Evolutionary conservation across 495 filamentous ascomycete species (phyloP).

Genomic region (Annulohypoxylon maeteangense): DNA sequence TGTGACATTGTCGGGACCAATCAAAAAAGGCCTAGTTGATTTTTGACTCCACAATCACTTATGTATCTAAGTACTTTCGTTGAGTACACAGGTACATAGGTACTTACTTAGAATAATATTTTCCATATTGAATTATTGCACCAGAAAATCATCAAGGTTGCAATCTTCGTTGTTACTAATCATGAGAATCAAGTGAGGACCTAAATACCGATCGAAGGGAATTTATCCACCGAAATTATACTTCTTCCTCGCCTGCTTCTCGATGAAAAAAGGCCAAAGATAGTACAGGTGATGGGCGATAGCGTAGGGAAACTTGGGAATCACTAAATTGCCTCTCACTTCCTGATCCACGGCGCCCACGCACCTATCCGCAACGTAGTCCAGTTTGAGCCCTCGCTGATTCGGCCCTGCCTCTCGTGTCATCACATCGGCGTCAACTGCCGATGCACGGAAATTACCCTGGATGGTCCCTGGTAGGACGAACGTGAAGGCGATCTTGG

Average conservation of each 20-base stretch:
- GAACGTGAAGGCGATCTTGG: slow-evolving; percentile 42
- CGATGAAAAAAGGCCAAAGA: slow-evolving; percentile 46
- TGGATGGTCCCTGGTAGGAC: slow-evolving; percentile 47
- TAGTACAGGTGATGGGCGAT: slow-evolving; percentile 47
- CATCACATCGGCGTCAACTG: slow-evolving; percentile 40
- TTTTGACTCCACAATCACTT: no score
- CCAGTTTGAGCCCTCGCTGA: slow-evolving; percentile 41
- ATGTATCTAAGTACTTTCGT: neutral
- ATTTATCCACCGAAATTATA: slow-evolving; percentile 39
- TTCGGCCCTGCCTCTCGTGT: slow-evolving; percentile 26
- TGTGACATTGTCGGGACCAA: slow-evolving; percentile 1
- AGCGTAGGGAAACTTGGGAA: slow-evolving; percentile 46
- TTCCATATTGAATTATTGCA: no score
- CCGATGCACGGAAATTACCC: slow-evolving; percentile 47
- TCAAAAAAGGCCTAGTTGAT: no score
- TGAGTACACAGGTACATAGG: no score
- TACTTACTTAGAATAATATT: no score
- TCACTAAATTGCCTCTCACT: slow-evolving; percentile 40
- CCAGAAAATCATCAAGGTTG: no score
- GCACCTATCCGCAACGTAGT: slow-evolving; percentile 44
- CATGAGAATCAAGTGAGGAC: neutral
- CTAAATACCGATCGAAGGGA: neutral
- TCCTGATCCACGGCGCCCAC: slow-evolving; percentile 39
- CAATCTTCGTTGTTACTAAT: no score
- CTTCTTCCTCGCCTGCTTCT: slow-evolving; percentile 45